These are phyloP conservation scores for Apiospora arundinis DNA, from an alignment of 2,329 filamentous ascomycete species.

Conservation along the genomic window DNA sequence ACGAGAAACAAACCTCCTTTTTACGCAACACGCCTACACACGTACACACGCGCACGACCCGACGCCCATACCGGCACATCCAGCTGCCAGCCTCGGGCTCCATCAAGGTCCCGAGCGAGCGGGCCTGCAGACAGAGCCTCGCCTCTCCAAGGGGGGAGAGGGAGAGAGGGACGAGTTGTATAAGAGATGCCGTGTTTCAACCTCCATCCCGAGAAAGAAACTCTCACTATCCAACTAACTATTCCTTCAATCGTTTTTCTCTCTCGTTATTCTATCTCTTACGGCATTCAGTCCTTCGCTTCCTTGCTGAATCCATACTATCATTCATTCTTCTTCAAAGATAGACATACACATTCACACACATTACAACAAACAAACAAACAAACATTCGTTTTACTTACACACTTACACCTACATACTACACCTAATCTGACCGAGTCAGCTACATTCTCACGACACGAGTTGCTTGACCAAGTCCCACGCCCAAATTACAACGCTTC, in stretches of 20 bases:
- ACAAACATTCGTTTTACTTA: not conserved
- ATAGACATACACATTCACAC: not conserved
- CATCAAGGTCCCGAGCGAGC: not conserved
- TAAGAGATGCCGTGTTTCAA: conserved; percentile 7
- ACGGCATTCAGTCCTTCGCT: conserved; percentile 7
- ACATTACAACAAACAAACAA: not conserved
- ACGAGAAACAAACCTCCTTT: not conserved
- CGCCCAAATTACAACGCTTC: not conserved
- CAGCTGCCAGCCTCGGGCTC: not conserved
- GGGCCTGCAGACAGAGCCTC: not conserved
- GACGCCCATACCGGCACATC: not conserved
- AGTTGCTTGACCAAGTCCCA: not conserved
- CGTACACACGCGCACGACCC: not conserved
- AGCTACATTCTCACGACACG: not conserved
- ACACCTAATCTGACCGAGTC: conserved; percentile 17
- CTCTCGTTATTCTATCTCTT: not conserved
- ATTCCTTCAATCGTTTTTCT: not conserved
- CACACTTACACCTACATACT: not conserved
- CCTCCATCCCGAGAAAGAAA: not conserved
- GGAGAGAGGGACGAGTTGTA: not conserved
- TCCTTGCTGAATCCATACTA: not conserved
- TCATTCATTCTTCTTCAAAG: conserved; percentile 3
- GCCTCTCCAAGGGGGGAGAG: not conserved
- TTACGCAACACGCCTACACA: not conserved
- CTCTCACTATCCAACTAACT: not conserved